Evolutionary conservation across 345 rosid genomes (phyloP).

Genomic region (Diplotaxis tenuifolia): DNA sequence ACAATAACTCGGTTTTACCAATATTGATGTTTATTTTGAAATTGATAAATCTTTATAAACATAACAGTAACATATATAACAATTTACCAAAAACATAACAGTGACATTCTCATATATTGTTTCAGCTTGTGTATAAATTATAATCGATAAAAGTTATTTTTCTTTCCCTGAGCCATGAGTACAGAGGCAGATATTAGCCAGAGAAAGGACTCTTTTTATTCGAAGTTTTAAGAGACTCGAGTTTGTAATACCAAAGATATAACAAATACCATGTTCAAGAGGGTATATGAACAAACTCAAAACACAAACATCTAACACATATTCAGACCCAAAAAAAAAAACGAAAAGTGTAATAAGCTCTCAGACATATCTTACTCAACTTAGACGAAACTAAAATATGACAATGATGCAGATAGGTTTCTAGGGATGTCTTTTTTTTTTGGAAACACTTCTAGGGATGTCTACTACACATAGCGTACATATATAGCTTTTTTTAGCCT

Average conservation of each 20-base stretch:
- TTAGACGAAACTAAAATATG: constrained; percentile 13
- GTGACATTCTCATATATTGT: constrained; percentile 9
- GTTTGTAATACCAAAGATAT: constrained; percentile 9
- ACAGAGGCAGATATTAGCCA: too few species aligned
- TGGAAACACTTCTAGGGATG: too few species aligned
- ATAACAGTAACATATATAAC: too few species aligned
- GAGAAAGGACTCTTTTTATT: too few species aligned
- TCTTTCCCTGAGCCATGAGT: too few species aligned
- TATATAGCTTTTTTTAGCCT: constrained; percentile 42
- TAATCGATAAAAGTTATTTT: too few species aligned
- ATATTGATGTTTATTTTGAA: too few species aligned
- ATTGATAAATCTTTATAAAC: background rate
- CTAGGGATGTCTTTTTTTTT: too few species aligned
- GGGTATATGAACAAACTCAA: constrained; percentile 27
- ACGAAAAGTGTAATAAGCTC: background rate
- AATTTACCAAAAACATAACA: constrained; percentile 28
- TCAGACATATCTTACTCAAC: constrained; percentile 18
- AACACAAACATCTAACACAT: constrained; percentile 22
- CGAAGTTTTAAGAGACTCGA: background rate
- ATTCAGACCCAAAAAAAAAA: background rate
- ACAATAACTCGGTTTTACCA: constrained; percentile 71
- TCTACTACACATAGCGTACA: background rate
- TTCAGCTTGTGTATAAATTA: constrained; percentile 37
- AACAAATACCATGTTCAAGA: constrained; percentile 15
- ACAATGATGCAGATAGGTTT: constrained; percentile 20